phyloP scores from a whole-genome alignment of 352 stramenopile species.

The Globisporangium viniferum region DNA sequence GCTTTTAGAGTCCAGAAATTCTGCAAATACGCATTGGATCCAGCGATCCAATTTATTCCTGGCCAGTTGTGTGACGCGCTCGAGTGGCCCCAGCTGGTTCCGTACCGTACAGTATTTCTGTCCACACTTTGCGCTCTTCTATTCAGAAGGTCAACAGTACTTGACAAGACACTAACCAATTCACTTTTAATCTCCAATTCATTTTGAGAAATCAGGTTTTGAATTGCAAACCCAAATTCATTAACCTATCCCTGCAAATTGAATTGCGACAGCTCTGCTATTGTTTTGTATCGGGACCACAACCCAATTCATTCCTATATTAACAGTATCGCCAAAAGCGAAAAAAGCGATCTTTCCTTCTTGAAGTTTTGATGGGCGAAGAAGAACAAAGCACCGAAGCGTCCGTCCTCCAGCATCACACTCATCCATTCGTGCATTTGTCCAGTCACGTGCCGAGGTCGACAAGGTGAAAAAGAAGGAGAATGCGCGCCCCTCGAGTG shows the following conservation, averaged over 20 bases:
- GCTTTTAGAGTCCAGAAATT: neutral
- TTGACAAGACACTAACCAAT: neutral
- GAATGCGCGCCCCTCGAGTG: conserved; percentile 17
- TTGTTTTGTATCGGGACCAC: neutral
- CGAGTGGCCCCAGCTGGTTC: neutral
- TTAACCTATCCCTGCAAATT: too few relatives aligned
- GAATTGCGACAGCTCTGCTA: neutral
- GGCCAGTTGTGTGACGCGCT: neutral
- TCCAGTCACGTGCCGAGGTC: neutral
- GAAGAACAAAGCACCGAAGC: neutral
- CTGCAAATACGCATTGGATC: too few relatives aligned
- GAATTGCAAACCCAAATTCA: neutral
- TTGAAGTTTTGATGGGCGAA: conserved; percentile 3
- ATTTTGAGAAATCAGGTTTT: neutral
- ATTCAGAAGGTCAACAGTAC: neutral
- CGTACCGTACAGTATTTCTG: neutral
- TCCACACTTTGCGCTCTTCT: neutral
- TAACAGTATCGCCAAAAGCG: too few relatives aligned
- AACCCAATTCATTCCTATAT: neutral
- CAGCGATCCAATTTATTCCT: neutral
- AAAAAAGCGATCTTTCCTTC: neutral
- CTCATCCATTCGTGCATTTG: neutral
- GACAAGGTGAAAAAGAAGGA: neutral
- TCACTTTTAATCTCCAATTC: neutral
- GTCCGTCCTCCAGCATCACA: neutral